These are phyloP conservation scores for Mycena floridula DNA, from an alignment of 768 basidiomycete species.

Conservation along the genomic window DNA sequence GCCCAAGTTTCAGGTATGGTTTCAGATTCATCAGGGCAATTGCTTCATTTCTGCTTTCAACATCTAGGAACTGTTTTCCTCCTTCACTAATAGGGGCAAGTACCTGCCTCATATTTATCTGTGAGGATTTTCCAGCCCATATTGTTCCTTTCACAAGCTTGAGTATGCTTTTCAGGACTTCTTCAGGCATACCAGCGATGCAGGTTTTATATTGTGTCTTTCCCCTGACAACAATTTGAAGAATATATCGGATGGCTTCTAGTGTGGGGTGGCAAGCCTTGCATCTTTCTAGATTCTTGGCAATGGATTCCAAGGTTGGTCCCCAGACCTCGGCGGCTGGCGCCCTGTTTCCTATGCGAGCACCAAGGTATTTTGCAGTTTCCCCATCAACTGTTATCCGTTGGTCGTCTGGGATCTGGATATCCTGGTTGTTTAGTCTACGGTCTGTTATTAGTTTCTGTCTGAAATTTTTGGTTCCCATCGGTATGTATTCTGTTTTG, in stretches of 20 bases:
- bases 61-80: too few species aligned
- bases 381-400: conserved; percentile 6
- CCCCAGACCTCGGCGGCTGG: conserved; percentile 4
- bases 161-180: too few species aligned
- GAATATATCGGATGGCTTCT: conserved; percentile 4
- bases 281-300: neutral
- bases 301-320: conserved; percentile 4
- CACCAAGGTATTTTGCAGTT: conserved; percentile 3
- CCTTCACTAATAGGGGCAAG: too few species aligned
- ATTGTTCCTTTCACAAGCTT: too few species aligned
- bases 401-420: neutral
- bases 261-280: conserved; percentile 7
- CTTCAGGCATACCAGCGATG: conserved; percentile 19
- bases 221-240: conserved; percentile 9
- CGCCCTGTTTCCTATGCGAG: conserved; percentile 7
- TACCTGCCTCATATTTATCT: too few species aligned
- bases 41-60: too few species aligned
- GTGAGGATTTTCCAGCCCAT: too few species aligned
- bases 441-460: neutral
- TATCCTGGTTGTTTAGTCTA: neutral
- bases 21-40: too few species aligned
- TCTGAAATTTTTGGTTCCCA: conserved; percentile 14
- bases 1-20: too few species aligned
- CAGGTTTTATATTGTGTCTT: conserved; percentile 15
- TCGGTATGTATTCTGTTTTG: conserved; percentile 25